A percentile compares a stretch with the other conserved stretches of the same genome.
Conservation (phyloP, 2,329 filamentous ascomycete species). For the Fusarium sp. region DNA sequence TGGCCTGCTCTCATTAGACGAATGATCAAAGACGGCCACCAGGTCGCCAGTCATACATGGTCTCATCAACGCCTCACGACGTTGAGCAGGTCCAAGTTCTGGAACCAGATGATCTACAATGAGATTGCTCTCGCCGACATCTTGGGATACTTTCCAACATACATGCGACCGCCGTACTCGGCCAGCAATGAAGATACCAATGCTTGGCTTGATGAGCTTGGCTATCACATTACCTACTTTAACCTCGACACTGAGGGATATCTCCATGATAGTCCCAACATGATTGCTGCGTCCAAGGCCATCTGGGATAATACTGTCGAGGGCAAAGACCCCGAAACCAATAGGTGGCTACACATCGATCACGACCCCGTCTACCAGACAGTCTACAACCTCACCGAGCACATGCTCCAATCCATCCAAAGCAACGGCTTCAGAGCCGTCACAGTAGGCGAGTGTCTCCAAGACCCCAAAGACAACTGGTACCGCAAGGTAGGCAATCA, state of each 20-base stretch:
- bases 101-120: slow-evolving; percentile 56
- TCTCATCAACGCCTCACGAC: slow-evolving; percentile 57
- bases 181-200: slow-evolving; percentile 56
- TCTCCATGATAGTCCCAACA: slow-evolving; percentile 61
- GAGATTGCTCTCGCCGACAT: slow-evolving; percentile 58
- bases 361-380: slow-evolving; percentile 62
- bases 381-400: slow-evolving; percentile 56
- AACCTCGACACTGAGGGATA: slow-evolving; percentile 73
- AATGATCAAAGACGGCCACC: slow-evolving; percentile 67
- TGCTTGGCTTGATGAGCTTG: slow-evolving; percentile 55
- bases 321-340: slow-evolving; percentile 34
- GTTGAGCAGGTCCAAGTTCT: slow-evolving; percentile 49
- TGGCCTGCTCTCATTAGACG: slow-evolving; percentile 55
- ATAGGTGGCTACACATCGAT: slow-evolving; percentile 64
- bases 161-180: slow-evolving; percentile 61
- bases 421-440: slow-evolving; percentile 58
- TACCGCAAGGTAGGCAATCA: slow-evolving; percentile 52
- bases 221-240: slow-evolving; percentile 71
- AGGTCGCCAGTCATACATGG: slow-evolving; percentile 68
- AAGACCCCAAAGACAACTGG: slow-evolving; percentile 65
- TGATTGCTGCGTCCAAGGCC: slow-evolving; percentile 59
- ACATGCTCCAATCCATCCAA: slow-evolving; percentile 56
- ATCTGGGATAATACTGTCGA: slow-evolving; percentile 55
- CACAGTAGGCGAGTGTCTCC: slow-evolving; percentile 64
- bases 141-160: slow-evolving; percentile 55